Conservation (phyloP, 331 rosid genomes). For the Malus hybrid region DNA sequence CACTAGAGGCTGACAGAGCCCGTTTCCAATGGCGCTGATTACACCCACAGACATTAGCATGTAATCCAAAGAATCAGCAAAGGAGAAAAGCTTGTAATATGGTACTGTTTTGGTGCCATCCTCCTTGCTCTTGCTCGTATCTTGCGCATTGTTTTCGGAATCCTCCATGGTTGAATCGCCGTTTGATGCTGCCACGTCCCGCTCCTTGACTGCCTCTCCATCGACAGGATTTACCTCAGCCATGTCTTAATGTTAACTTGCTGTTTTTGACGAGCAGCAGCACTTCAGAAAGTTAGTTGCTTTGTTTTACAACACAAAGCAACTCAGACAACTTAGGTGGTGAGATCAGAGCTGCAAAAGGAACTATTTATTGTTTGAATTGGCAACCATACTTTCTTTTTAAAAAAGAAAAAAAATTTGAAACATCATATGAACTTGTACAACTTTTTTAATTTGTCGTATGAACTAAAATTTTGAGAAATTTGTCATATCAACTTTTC, state of each 20-base stretch:
- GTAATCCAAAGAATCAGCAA: conserved; percentile 59
- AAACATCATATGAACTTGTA: no score
- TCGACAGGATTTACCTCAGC: conserved; percentile 15
- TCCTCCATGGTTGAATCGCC: conserved; percentile 1
- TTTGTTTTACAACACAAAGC: background rate
- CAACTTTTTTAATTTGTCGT: no score
- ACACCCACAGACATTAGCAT: conserved; percentile 57
- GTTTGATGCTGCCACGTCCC: conserved; percentile 9
- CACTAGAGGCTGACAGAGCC: conserved; percentile 55
- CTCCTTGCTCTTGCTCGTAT: conserved; percentile 25
- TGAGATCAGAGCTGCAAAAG: background rate
- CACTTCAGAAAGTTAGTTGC: no score
- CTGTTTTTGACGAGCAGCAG: no score
- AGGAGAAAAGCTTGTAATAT: conserved; percentile 65
- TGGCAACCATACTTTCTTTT: background rate
- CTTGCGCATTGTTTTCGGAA: conserved; percentile 16
- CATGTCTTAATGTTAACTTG: conserved; percentile 12
- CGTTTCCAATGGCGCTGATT: conserved; percentile 55
- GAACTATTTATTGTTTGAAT: background rate
- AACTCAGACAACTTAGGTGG: background rate
- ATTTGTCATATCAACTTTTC: no score
- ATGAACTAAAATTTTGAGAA: no score
- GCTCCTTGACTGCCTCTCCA: conserved; percentile 8
- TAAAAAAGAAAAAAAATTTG: no score
- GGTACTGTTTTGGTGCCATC: conserved; percentile 39